Evolutionary conservation across 2,329 filamentous ascomycete genomes (phyloP).

Genomic region (Elsinoe necatrix): DNA sequence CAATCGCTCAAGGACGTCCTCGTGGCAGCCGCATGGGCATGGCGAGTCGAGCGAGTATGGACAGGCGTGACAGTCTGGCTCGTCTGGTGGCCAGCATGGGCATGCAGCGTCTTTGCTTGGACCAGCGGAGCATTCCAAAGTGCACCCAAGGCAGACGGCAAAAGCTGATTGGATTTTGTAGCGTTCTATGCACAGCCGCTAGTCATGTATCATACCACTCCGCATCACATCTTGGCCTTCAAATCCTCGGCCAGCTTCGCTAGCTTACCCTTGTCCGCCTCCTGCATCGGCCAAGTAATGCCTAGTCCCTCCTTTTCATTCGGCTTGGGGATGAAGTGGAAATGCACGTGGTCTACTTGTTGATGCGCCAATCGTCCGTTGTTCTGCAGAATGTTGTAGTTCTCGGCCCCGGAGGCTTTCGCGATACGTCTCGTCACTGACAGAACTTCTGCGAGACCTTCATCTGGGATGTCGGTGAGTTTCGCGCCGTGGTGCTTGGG

Average conservation of each 20-base stretch:
- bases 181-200: neutral
- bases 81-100: constrained; percentile 20
- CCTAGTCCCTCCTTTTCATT: constrained; percentile 71
- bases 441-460: constrained; percentile 72
- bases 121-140: constrained; percentile 14
- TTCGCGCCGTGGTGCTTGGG: constrained; percentile 92
- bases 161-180: neutral
- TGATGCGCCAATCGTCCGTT: constrained; percentile 90
- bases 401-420: constrained; percentile 59
- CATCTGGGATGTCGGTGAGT: constrained; percentile 85
- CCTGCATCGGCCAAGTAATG: constrained; percentile 69
- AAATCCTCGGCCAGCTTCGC: constrained; percentile 74
- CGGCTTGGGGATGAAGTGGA: constrained; percentile 97
- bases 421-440: constrained; percentile 83
- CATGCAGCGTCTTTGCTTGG: constrained; percentile 17
- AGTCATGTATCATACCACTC: neutral
- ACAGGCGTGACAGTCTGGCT: constrained; percentile 19
- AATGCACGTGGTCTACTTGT: constrained; percentile 86
- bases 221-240: constrained; percentile 70
- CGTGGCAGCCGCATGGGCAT: constrained; percentile 18
- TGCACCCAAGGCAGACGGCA: neutral
- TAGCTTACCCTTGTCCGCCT: constrained; percentile 71
- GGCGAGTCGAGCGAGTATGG: constrained; percentile 19
- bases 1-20: constrained; percentile 16
- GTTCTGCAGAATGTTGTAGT: constrained; percentile 96